Evolutionary conservation across 768 basidiomycete genomes (phyloP).

Genomic region (Leucocoprinus birnbaumii): DNA sequence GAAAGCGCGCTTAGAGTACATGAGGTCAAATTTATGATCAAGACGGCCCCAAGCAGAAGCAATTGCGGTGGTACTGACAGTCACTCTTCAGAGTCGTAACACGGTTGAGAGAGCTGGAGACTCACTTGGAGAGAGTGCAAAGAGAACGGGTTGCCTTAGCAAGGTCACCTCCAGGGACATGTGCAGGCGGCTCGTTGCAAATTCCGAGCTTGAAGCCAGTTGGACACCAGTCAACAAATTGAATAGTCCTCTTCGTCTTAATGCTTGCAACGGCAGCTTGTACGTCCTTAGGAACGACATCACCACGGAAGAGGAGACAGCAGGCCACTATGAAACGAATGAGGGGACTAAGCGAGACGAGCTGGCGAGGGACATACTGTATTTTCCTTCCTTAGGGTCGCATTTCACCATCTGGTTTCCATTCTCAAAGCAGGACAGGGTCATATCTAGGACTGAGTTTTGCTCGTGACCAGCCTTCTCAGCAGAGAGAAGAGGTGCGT

Average conservation of each 20-base stretch:
- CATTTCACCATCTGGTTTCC: conserved; percentile 97
- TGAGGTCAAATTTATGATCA: conserved; percentile 97
- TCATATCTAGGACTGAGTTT: conserved; percentile 98
- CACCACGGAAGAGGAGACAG: conserved; percentile 89
- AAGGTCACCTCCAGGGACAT: conserved; percentile 91
- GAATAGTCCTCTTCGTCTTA: conserved; percentile 97
- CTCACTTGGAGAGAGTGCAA: conserved; percentile 88
- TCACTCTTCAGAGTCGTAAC: not conserved
- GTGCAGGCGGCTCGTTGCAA: conserved; percentile 93
- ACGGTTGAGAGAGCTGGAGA: not conserved
- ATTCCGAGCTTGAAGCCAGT: conserved; percentile 99
- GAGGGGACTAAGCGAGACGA: not conserved
- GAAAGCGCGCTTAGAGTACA: conserved; percentile 94
- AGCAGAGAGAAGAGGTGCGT: conserved; percentile 88
- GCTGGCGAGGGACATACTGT: conserved; percentile 57
- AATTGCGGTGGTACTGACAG: conserved; percentile 72
- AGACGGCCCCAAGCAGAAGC: conserved; percentile 90
- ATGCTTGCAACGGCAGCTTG: conserved; percentile 90
- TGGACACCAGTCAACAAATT: conserved; percentile 98
- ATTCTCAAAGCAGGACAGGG: conserved; percentile 94
- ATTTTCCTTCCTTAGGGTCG: conserved; percentile 97
- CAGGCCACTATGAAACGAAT: conserved; percentile 68
- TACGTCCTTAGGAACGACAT: conserved; percentile 95
- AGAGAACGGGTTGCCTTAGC: conserved; percentile 91
- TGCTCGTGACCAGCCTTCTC: conserved; percentile 96